Conservation (phyloP, 169 alveolate species). For the Babesia caballi region DNA sequence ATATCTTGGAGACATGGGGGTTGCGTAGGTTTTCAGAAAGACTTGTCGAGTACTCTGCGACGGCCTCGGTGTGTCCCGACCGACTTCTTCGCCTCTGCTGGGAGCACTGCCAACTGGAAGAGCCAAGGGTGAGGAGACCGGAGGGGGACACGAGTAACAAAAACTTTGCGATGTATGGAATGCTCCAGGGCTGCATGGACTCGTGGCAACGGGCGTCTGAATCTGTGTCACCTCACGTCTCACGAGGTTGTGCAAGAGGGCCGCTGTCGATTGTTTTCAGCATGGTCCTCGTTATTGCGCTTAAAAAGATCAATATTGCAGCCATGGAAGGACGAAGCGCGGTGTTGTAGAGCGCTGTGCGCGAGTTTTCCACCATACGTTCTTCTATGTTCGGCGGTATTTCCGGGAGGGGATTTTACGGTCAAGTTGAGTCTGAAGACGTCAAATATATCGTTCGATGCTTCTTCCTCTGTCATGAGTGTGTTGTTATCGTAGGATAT, state of each 20-base stretch:
- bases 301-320: not conserved
- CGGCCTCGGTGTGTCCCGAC: too few species aligned
- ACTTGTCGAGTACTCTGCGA: too few species aligned
- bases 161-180: slow-evolving; percentile 3
- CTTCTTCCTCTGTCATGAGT: slow-evolving; percentile 13
- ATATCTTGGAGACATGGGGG: not conserved
- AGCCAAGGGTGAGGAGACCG: too few species aligned
- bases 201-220: not conserved
- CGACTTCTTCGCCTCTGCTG: not conserved
- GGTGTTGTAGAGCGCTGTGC: not conserved
- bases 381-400: slow-evolving; percentile 16
- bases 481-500: not conserved
- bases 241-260: not conserved
- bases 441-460: not conserved
- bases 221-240: not conserved
- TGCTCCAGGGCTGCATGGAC: not conserved
- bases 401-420: slow-evolving; percentile 6
- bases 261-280: slow-evolving; percentile 8
- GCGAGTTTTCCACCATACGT: not conserved
- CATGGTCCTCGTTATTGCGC: not conserved
- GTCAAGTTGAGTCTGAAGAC: not conserved
- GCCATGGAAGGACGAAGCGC: not conserved
- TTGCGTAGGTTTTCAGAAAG: not conserved
- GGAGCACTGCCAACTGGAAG: not conserved
- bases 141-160: not conserved